phyloP scores from a whole-genome alignment of 2,329 filamentous ascomycete genomes.

The Truncatella angustata region DNA sequence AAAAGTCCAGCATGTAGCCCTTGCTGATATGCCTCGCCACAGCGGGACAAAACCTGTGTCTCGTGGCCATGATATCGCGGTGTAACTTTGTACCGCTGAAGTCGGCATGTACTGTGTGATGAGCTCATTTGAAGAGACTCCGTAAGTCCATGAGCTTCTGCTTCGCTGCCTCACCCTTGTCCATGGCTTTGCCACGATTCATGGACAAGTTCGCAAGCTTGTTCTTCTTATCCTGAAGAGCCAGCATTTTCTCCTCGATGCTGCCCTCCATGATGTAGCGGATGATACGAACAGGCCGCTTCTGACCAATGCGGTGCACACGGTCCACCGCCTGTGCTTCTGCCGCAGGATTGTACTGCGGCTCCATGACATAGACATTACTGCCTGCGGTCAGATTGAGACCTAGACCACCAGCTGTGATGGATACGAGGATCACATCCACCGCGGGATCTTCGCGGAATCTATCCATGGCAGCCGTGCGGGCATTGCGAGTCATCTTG shows the following conservation, averaged over 20 bases:
- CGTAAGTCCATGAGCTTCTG: slow-evolving; percentile 59
- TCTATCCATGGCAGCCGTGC: slow-evolving; percentile 70
- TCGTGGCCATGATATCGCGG: too few species aligned
- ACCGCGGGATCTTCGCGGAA: slow-evolving; percentile 73
- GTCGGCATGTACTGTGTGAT: too few species aligned
- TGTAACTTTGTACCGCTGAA: too few species aligned
- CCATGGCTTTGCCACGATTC: slow-evolving; percentile 50
- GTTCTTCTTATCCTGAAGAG: slow-evolving; percentile 89
- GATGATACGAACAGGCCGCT: slow-evolving; percentile 79
- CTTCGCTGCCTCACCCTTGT: slow-evolving; percentile 61
- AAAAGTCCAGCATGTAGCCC: too few species aligned
- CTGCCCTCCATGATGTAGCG: slow-evolving; percentile 87
- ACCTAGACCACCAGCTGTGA: slow-evolving; percentile 87
- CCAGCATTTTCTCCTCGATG: slow-evolving; percentile 92
- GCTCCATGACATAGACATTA: slow-evolving; percentile 95
- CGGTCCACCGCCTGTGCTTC: slow-evolving; percentile 94
- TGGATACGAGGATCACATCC: slow-evolving; percentile 84
- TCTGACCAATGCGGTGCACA: slow-evolving; percentile 88
- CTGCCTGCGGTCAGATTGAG: slow-evolving; percentile 86
- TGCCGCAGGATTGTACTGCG: slow-evolving; percentile 93
- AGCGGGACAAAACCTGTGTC: too few species aligned
- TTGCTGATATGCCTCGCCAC: too few species aligned
- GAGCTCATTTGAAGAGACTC: slow-evolving; percentile 52
- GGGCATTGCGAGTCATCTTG: slow-evolving; percentile 74
- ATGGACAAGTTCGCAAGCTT: slow-evolving; percentile 85